These are phyloP conservation scores for Periconia sp. DNA, from an alignment of 2,329 filamentous ascomycete species.

Conservation along the genomic window DNA sequence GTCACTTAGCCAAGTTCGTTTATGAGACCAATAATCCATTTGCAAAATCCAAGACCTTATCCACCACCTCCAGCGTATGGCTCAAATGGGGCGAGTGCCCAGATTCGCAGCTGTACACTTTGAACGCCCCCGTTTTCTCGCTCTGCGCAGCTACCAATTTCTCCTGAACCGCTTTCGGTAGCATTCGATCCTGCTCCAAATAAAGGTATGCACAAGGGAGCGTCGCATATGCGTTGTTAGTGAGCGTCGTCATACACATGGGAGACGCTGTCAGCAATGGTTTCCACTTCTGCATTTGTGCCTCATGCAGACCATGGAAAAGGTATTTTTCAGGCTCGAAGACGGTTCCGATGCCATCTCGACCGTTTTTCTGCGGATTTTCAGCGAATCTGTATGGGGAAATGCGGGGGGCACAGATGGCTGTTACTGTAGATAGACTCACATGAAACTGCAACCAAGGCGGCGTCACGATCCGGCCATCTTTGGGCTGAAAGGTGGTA, in stretches of 20 bases:
- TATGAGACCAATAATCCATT: neutral
- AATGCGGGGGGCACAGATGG: neutral
- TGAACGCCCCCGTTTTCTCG: conserved; percentile 10
- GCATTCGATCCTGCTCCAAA: conserved; percentile 7
- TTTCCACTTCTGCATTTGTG: conserved; percentile 6
- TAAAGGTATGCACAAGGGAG: conserved; percentile 8
- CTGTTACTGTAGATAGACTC: neutral
- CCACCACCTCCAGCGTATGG: conserved; percentile 5
- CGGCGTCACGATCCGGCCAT: conserved; percentile 5
- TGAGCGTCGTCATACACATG: conserved; percentile 4
- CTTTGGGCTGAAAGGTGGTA: conserved; percentile 13
- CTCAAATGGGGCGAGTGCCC: conserved; percentile 9
- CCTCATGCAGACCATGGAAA: conserved; percentile 9
- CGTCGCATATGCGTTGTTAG: conserved; percentile 9
- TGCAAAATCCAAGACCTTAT: conserved; percentile 6
- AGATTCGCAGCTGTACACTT: conserved; percentile 6
- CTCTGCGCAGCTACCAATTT: conserved; percentile 5
- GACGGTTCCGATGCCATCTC: conserved; percentile 8
- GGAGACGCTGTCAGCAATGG: conserved; percentile 7
- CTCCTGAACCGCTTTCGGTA: conserved; percentile 8
- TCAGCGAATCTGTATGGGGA: neutral
- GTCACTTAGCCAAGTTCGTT: neutral
- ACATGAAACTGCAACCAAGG: conserved; percentile 12
- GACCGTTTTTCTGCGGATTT: conserved; percentile 5
- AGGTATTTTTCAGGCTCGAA: conserved; percentile 9